phyloP scores from a whole-genome alignment of 1,284 basidiomycete genomes.

The Austroboletus niveus region DNA sequence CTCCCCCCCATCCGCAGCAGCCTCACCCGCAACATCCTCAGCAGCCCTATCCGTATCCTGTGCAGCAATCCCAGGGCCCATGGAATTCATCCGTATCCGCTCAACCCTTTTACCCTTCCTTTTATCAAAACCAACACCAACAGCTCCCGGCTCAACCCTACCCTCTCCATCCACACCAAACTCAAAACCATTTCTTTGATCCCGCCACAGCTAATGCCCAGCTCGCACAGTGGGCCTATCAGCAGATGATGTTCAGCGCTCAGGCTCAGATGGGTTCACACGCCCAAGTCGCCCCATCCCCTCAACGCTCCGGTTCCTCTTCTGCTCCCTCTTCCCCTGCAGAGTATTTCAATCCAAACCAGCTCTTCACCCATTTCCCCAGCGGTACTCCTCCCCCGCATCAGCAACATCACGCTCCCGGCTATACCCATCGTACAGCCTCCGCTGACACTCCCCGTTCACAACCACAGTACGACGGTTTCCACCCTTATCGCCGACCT shows the following conservation, averaged over 20 bases:
- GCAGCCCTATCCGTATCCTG: slow-evolving; percentile 37
- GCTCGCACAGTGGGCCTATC: slow-evolving; percentile 81
- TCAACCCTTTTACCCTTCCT: slow-evolving; percentile 69
- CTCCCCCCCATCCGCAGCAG: slow-evolving; percentile 31
- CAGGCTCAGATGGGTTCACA: slow-evolving; percentile 44
- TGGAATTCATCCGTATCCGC: slow-evolving; percentile 64
- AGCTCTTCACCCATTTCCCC: slow-evolving; percentile 64
- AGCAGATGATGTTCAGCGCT: slow-evolving; percentile 73
- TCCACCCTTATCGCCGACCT: slow-evolving; percentile 80
- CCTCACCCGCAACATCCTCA: slow-evolving; percentile 34
- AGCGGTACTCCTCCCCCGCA: slow-evolving; percentile 69
- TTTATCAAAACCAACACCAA: slow-evolving; percentile 66
- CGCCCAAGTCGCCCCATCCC: slow-evolving; percentile 23
- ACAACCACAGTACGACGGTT: slow-evolving; percentile 54
- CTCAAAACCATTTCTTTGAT: slow-evolving; percentile 62
- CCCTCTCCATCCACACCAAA: slow-evolving; percentile 43
- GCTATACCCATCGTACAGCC: slow-evolving; percentile 32
- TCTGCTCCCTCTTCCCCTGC: slow-evolving; percentile 29
- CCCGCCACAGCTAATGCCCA: slow-evolving; percentile 62
- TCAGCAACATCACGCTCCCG: slow-evolving; percentile 43
- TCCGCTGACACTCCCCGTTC: slow-evolving; percentile 29
- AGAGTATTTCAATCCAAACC: slow-evolving; percentile 59
- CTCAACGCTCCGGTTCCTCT: slow-evolving; percentile 38
- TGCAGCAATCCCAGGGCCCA: slow-evolving; percentile 51
- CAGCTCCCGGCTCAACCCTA: slow-evolving; percentile 42